Evolutionary conservation across 2,329 filamentous ascomycete species (phyloP), one percentile per base, ranked within the genome.

Genomic region (Proliferodiscus dingleyae): DNA sequence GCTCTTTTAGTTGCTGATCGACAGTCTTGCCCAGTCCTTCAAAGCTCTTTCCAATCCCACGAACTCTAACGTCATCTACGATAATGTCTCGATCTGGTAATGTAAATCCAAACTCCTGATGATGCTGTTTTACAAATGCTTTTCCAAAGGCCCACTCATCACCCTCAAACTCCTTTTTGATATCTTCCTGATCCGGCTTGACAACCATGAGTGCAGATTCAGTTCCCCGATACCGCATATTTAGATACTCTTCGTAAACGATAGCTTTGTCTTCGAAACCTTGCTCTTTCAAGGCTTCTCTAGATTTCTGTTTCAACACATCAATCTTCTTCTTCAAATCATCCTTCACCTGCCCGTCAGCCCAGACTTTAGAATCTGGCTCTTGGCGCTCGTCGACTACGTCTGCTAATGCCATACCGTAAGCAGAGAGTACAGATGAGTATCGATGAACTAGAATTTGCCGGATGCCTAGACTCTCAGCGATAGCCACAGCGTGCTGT

Each of bases 101-200:
- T 0, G 87, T 94, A 61, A 96, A 96, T 0, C 89, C 89, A 61
- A 96, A 96, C 61, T 96, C 90, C 61, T 93, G 89, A 42, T 89
- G 83, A 61, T 96, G 90, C 56, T 95, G 88, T 57, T 82, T 81
- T 24, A 94, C 73, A 59, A 97, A 96, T 0, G 88, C 89, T 54
- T 83, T 78, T 2, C 84, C 88, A 66, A 90, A 96, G 1, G 83
- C 85, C 86, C 87, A 94, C 10, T 87, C 79, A 19, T 87, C 79
- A 5, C 80, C 81, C 19, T 65, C 71, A 52, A 77, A 85, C 11
- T 75, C 69, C 30, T 75, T 73, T 48, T 79, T 68, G 0, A 73
- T 73, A 46, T 87, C 82, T 41, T 81, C 76, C 29, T 74, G 68
- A 2, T 67, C 75, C 0, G 89, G 88, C 64, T 85, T 88, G 53